Conservation (phyloP, 202 grass and related monocot genomes). For the Bolboschoenoplectus hybrid region DNA sequence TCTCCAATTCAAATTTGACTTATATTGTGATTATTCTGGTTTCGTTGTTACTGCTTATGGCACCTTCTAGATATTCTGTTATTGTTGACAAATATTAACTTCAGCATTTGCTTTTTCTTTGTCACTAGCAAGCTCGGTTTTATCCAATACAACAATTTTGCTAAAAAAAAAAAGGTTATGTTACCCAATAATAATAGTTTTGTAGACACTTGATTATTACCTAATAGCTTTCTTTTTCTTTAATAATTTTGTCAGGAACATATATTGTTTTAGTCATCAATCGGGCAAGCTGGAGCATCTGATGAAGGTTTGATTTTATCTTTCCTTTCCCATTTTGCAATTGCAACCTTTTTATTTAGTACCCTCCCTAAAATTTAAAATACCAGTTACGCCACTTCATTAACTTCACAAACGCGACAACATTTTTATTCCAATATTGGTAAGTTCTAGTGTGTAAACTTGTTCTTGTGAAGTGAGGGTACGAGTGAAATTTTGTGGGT, state of each 20-base stretch:
- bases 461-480: not conserved
- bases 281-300: constrained; percentile 98
- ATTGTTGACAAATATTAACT: not conserved
- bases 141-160: not conserved
- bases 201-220: not conserved
- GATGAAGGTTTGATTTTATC: constrained; percentile 71
- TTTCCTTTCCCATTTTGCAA: not conserved
- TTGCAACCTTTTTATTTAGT: not conserved
- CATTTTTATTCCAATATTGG: not conserved
- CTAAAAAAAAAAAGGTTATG: not conserved
- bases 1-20: not conserved
- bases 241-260: constrained; percentile 58
- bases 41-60: not conserved
- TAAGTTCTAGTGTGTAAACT: not conserved
- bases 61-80: constrained; percentile 11
- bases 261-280: constrained; percentile 96
- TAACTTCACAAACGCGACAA: not conserved
- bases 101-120: not conserved
- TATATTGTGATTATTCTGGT: constrained; percentile 25
- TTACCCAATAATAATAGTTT: not conserved
- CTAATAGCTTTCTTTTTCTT: not conserved
- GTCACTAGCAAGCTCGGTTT: not conserved
- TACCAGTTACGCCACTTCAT: not conserved
- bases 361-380: not conserved
- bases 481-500: not conserved